These are phyloP conservation scores for Cylindrodendrum hubeiense DNA, from an alignment of 2,329 filamentous ascomycete species.

Conservation along the genomic window DNA sequence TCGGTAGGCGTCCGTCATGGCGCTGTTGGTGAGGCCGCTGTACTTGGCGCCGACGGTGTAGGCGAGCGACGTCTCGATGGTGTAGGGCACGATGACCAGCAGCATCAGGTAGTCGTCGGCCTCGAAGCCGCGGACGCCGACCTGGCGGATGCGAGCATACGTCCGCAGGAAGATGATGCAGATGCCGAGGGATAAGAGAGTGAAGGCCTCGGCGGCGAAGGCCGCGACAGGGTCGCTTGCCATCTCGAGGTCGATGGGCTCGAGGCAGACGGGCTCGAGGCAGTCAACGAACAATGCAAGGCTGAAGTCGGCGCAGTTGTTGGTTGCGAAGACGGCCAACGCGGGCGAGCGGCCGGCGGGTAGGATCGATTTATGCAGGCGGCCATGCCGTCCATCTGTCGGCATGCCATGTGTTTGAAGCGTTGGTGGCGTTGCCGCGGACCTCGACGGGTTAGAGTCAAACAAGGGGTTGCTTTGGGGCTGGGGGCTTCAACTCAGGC, in stretches of 20 bases:
- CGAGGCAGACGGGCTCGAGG: neutral
- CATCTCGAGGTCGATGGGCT: slow-evolving; percentile 12
- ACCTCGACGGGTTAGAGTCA: neutral
- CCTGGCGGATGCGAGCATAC: slow-evolving; percentile 58
- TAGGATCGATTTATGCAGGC: slow-evolving; percentile 3
- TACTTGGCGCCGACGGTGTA: slow-evolving; percentile 54
- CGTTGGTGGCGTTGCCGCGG: neutral
- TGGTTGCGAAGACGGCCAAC: neutral
- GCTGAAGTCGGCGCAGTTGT: neutral
- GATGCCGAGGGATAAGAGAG: slow-evolving; percentile 63
- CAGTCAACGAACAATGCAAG: neutral
- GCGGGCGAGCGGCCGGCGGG: neutral
- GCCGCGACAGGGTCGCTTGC: neutral
- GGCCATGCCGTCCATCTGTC: neutral
- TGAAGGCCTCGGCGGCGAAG: slow-evolving; percentile 46
- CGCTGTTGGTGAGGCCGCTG: slow-evolving; percentile 61
- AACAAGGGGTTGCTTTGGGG: neutral
- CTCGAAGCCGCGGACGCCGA: slow-evolving; percentile 47
- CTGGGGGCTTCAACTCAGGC: neutral
- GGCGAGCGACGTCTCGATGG: slow-evolving; percentile 44
- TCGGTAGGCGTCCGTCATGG: slow-evolving; percentile 62
- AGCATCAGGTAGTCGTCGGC: slow-evolving; percentile 64
- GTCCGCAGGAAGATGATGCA: slow-evolving; percentile 62
- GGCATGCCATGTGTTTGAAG: neutral
- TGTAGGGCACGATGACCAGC: slow-evolving; percentile 39